Base-by-base conservation (phyloP, 192 early-diverging fungal genomes). In the Coemansia sp. region DNA sequence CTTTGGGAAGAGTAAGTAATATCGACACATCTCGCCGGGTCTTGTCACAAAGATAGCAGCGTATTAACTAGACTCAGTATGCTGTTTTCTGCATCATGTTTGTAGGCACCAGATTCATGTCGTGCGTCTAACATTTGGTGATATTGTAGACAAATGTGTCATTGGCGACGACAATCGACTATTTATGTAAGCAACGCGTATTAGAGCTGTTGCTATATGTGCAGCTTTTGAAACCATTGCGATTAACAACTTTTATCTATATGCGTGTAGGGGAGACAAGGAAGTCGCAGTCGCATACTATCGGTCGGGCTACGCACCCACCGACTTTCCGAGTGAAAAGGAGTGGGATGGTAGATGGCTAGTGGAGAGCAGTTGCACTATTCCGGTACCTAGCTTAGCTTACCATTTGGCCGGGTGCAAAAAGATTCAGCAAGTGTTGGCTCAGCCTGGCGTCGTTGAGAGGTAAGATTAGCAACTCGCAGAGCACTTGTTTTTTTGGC, bases 321-420 rank as follows among this genome's bases (percentile, higher is more conserved):
- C 86, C 6, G 95, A 98, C 72, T 95, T 93, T 67, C 92, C 89
- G 9, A 88, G 86, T 4, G 84, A 89, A 66, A 87, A 91, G 75
- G 92, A 96, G 86, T 98, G 96, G 96, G 85, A 89, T n/a, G 94
- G 91, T 3, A 86, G 97, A 68, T 83, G 93, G 50, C 78, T 92
- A 52, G 82, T 97, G 8, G 97, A 99, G 68, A 84, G 86, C 32
- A 95, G 95, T 1, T 72, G 87, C 17, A 76, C 94, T 1, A 88
- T 99, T 66, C 92, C 96, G 59, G 95, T 94, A 67, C 97, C 97
- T 38, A 93, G 86, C 33, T 83, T 92, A 21, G 91, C 94, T 3
- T 96, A 97, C 62, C 97, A 99, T 61, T 76, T 99, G 26, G 91
- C 91, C 7, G 97, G 97, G n/a, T 87, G 92, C 43, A 99, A 99